A percentile compares a stretch with the other conserved stretches of the same genome.
Conservation (phyloP, 2,329 filamentous ascomycete species). For the Claviceps africana region DNA sequence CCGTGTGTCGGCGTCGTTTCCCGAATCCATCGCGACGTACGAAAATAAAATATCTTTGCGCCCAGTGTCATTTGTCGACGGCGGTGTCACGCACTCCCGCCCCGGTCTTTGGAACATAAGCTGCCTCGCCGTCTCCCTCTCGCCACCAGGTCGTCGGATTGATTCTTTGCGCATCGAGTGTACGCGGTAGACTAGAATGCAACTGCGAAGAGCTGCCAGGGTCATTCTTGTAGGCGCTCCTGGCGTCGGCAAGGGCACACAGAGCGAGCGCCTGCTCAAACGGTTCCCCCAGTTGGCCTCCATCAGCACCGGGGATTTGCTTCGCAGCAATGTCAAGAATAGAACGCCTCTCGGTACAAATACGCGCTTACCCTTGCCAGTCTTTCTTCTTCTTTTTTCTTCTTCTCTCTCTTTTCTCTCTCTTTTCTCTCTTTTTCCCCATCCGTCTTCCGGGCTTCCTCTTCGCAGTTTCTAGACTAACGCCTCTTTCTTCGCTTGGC, state of each 20-base stretch:
- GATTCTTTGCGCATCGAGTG: not conserved
- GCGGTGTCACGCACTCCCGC: not conserved
- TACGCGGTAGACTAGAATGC: constrained; percentile 38
- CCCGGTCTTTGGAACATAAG: not conserved
- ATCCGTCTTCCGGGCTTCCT: no score
- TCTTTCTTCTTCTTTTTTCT: not conserved
- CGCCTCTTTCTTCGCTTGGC: not conserved
- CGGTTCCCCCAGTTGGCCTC: constrained; percentile 80
- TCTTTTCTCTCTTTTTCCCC: not conserved
- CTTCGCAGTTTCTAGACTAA: constrained; percentile 3
- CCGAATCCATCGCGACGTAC: not conserved
- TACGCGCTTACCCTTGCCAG: no score
- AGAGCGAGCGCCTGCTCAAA: constrained; percentile 75
- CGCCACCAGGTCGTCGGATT: not conserved
- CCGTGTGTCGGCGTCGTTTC: not conserved
- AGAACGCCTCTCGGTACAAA: constrained; percentile 65
- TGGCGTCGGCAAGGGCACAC: constrained; percentile 94
- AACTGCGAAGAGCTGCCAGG: constrained; percentile 68
- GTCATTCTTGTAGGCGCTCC: constrained; percentile 92
- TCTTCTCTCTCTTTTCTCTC: not conserved
- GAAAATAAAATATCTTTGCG: not conserved
- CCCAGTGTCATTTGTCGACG: not conserved
- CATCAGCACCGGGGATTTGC: constrained; percentile 85
- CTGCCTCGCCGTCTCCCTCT: not conserved
- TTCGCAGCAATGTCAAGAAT: constrained; percentile 84